Percentiles rank a stretch among this genome's conserved stretches.
Evolutionary conservation across 179 eudicot species (phyloP).

Genomic region (Silene coronaria): DNA sequence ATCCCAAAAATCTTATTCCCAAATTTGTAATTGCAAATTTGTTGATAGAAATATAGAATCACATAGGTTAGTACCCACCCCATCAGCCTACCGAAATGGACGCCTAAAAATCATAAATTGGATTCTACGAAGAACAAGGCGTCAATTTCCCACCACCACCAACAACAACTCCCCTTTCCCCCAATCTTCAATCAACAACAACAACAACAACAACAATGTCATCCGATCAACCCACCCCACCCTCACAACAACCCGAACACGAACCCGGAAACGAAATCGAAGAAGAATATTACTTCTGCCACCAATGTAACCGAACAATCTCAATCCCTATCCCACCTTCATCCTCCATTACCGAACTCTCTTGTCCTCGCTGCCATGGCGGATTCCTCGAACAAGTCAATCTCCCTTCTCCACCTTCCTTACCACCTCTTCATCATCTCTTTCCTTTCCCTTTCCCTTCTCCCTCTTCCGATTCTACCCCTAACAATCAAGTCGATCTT

Average conservation of each 20-base stretch:
- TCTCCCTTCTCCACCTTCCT: conserved; percentile 23
- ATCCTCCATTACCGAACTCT: conserved; percentile 31
- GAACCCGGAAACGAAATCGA: conserved; percentile 2
- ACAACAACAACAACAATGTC: conserved; percentile 21
- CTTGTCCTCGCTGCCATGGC: conserved; percentile 57
- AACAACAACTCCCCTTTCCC: no score
- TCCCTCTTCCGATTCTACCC: conserved; percentile 2
- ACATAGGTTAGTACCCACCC: no score
- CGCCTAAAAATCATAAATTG: no score
- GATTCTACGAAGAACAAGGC: no score
- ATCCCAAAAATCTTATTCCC: no score
- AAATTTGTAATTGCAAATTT: no score
- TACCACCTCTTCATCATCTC: conserved; percentile 1
- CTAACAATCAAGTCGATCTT: conserved; percentile 18
- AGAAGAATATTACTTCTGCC: conserved; percentile 44
- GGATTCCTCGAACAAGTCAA: conserved; percentile 60
- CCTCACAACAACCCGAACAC: conserved; percentile 6
- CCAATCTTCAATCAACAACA: background rate
- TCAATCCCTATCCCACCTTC: conserved; percentile 27
- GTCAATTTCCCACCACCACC: no score
- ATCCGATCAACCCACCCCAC: conserved; percentile 22
- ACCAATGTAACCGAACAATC: conserved; percentile 57
- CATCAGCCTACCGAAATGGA: no score
- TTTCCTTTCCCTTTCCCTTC: conserved; percentile 12
- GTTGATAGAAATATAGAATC: no score